Evolutionary conservation across 2,329 filamentous ascomycete species (phyloP).

Genomic region (Juglanconis sp.): DNA sequence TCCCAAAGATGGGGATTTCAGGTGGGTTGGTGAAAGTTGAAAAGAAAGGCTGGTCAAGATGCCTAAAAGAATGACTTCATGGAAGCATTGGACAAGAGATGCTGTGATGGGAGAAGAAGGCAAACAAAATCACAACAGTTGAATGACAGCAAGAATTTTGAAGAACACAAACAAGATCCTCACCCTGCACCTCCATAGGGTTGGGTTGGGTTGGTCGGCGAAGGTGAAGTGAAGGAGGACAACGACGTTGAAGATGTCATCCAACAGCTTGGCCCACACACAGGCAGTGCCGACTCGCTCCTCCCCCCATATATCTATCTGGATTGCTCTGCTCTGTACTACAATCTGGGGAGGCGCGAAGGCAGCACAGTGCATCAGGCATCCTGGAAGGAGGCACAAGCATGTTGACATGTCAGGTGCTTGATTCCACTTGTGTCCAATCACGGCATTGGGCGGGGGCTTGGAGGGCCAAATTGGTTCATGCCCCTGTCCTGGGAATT

Average conservation of each 20-base stretch:
- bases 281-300: background rate
- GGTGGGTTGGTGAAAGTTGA: background rate
- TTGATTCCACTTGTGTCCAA: background rate
- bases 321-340: background rate
- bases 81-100: background rate
- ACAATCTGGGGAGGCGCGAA: background rate
- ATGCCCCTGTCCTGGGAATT: conserved; percentile 1
- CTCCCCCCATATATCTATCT: background rate
- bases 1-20: background rate
- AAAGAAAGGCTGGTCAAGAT: background rate
- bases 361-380: background rate
- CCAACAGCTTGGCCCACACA: background rate
- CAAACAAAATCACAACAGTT: background rate
- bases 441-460: background rate
- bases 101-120: background rate
- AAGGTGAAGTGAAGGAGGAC: background rate
- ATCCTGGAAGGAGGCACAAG: background rate
- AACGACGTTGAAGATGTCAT: background rate
- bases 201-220: background rate
- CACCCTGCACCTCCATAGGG: background rate
- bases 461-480: background rate
- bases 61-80: conserved; percentile 1
- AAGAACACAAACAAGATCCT: background rate
- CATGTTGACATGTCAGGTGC: background rate
- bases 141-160: background rate